Base-by-base conservation (phyloP, 2,329 filamentous ascomycete genomes). In the Ophiostoma tasmaniense region DNA sequence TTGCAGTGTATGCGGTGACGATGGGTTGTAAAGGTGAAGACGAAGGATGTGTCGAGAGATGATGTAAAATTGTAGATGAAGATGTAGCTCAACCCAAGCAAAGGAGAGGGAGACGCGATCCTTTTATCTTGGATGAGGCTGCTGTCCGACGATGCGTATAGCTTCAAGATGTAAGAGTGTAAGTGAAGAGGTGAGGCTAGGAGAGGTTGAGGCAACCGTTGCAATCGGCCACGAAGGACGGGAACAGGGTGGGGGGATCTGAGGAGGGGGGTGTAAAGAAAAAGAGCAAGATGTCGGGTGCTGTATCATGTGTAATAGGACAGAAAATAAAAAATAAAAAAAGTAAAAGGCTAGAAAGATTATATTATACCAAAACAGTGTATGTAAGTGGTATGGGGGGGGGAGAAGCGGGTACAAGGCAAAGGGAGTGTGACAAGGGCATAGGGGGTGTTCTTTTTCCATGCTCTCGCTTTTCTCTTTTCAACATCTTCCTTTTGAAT, bases 81-180 rank as follows among this genome's bases (percentile, higher is more conserved):
- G 68, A 69, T 68, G 66, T 67, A 70, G 70, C 66, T 71, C 65
- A 67, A 68, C 13, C n/a, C 8, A 2, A 6, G 71, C 66, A 73
- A 61, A n/a, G 30, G 72, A 71, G 69, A 67, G 70, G 65, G 22
- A 8, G 30, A 13, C n/a, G 10, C 22, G 62, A 37, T 70, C 68
- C 64, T 70, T 68, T 67, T 69, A 69, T 69, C 68, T 35, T 67
- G 61, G 42, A 67, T 28, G 66, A 67, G 55, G 42, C 64, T 61
- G 39, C 20, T 64, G 37, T 20, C 30, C 17, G 35, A 64, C 30
- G 37, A 37, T 14, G 30, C 14, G 39, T 55, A 62, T 62, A 64
- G 30, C 59, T 33, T 64, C 59, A 7, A n/a, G 59, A 64, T 64
- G 14, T 61, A 17, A 14, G 7, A 61, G n/a, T 55, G n/a, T 7